phyloP scores from a whole-genome alignment of 2,329 filamentous ascomycete genomes.

The Penicillium sp. region DNA sequence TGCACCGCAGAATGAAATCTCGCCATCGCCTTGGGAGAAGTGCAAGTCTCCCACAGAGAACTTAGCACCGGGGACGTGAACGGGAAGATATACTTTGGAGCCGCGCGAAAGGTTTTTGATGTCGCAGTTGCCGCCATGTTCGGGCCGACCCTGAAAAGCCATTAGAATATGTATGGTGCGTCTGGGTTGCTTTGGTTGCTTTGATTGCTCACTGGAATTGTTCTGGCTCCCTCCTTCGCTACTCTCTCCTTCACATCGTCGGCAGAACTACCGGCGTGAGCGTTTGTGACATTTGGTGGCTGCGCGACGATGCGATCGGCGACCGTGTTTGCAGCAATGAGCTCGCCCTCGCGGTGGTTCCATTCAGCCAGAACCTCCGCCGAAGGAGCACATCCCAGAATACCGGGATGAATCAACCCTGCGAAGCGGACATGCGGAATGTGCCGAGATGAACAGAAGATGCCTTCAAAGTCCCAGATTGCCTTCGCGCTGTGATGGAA shows the following conservation, averaged over 20 bases:
- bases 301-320: conserved; percentile 71
- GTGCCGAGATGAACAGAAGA: conserved; percentile 80
- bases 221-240: conserved; percentile 74
- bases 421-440: conserved; percentile 85
- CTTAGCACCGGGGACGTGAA: conserved; percentile 82
- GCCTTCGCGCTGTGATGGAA: conserved; percentile 55
- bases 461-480: conserved; percentile 75
- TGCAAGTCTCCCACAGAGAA: conserved; percentile 88
- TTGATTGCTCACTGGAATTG: conserved; percentile 60
- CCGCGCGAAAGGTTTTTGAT: conserved; percentile 83
- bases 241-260: conserved; percentile 63
- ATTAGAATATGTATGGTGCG: not conserved
- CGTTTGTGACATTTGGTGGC: conserved; percentile 68
- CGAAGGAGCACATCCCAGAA: conserved; percentile 84
- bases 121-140: conserved; percentile 88
- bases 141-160: conserved; percentile 59
- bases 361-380: conserved; percentile 73
- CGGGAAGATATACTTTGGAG: conserved; percentile 79
- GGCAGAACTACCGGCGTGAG: conserved; percentile 67
- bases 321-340: conserved; percentile 67
- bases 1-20: conserved; percentile 84
- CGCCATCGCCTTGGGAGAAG: conserved; percentile 84
- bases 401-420: conserved; percentile 86
- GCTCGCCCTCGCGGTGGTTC: conserved; percentile 78
- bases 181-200: not conserved